Evolutionary conservation across 495 filamentous ascomycete genomes (phyloP).

Genomic region (Podospora pseudopauciseta): DNA sequence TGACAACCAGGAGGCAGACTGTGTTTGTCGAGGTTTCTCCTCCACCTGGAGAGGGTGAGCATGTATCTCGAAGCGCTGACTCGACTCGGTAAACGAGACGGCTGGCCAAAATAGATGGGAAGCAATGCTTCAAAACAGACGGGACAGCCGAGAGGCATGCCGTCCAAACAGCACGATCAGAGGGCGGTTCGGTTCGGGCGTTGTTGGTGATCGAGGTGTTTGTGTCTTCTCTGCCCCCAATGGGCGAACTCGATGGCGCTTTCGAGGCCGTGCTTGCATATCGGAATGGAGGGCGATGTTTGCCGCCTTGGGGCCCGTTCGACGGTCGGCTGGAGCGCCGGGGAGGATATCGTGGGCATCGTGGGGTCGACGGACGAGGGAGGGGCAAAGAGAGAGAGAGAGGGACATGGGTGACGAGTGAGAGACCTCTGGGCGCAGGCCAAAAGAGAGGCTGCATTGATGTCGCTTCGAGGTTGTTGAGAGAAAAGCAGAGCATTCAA

Average conservation of each 20-base stretch:
- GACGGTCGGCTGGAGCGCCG: slow-evolving; percentile 2
- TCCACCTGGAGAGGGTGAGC: neutral
- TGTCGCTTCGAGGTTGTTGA: slow-evolving; percentile 18
- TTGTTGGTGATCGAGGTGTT: neutral
- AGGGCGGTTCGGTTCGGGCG: neutral
- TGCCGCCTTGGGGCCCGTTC: slow-evolving; percentile 15
- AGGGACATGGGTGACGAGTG: neutral
- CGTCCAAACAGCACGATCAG: slow-evolving; percentile 8
- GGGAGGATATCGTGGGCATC: neutral
- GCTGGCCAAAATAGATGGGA: slow-evolving; percentile 9
- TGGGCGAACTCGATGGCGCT: slow-evolving; percentile 1
- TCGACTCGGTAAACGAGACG: neutral
- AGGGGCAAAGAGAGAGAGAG: neutral
- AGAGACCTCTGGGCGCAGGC: neutral
- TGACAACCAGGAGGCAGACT: neutral
- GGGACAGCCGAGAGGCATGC: neutral
- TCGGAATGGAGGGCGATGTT: slow-evolving; percentile 8
- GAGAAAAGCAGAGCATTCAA: slow-evolving; percentile 18
- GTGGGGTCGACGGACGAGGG: slow-evolving; percentile 3
- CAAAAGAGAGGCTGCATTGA: slow-evolving; percentile 19
- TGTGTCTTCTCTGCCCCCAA: neutral
- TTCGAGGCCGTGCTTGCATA: neutral
- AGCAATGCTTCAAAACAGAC: neutral
- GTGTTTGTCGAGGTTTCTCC: neutral
- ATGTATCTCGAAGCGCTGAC: slow-evolving; percentile 3